Evolutionary conservation across 2,329 filamentous ascomycete species (phyloP), one percentile per base, ranked within the genome.

Genomic region (Penicillium thymicola): DNA sequence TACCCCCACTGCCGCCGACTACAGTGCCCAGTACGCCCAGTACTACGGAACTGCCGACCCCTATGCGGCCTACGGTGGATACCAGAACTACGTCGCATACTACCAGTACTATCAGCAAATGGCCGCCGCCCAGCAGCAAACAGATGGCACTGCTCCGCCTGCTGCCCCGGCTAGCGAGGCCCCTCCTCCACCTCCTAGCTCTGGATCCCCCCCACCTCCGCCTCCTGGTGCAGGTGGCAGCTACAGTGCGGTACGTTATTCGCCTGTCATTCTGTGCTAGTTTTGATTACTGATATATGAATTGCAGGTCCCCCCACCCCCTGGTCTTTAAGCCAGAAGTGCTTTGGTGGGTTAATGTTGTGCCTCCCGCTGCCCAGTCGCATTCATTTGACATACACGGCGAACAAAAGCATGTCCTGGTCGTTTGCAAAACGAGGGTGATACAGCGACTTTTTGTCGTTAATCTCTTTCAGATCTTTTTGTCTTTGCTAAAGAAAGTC

Each of bases 31-130:
- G 69, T 95, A 95, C 72, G 88, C 89, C 3, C 88, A 92, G 71
- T 94, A 95, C 73, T 93, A 92, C 60, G 77, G 76, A 53, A 79
- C 83, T 59, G 89, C 83, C 60, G 91, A 97, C 68, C 93, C 92
- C 0, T 97, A 97, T 72, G 91, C 91, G 41, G 86, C 89, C 9
- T 97, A 94, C 66, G 93, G 93, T 60, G 93, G 93, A 53, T 97
- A 94, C 74, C 84, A 87, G 65, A 89, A 88, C 77, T 90, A 82
- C 59, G 70, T 81, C 45, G 78, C 79, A 30, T 81, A 82, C 67
- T 82, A 80, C 61, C 87, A 89, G 65, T 87, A 89, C 75, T 91
- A 91, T 65, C 86, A 90, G 69, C 86, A 90, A 66, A 82, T 84
- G 51, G 64, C 64, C 28, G 60, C 61, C 65, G 79, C 79, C 51